Base-by-base conservation (phyloP, 1,284 basidiomycete species). In the Fomitopsis schrenkii region DNA sequence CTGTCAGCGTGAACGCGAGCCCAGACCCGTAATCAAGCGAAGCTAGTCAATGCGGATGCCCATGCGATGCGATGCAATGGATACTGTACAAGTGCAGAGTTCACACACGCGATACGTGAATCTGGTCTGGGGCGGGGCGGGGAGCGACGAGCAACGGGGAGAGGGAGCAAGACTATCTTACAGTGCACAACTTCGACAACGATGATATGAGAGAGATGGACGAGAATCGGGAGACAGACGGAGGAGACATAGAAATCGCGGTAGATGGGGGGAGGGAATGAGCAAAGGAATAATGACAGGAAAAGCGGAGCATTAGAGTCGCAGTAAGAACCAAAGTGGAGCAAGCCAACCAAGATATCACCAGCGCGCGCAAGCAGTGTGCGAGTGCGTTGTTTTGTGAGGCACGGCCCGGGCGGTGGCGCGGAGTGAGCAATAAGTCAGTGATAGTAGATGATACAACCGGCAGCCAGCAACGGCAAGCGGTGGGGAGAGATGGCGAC, bases 51-150 rank as follows among this genome's bases (percentile, higher is more conserved):
- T 26, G 33, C 22, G 30, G 9, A 26, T 19, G 36, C 9, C 14
- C 3, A 38, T 38, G 48, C 19, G 12, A 48, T 48, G 46, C 46
- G 15, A 50, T 50, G 48, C 28, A 28, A 50, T 50, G 48, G 45
- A 48, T 53, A 54, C 35, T 54, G 52, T 54, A 54, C 52, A 54
- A 36, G 33, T 54, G 52, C 52, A 54, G 52, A 54, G 52, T 54
- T 38, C 35, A 22, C 52, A 50, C 52, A 54, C 52, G n/a, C 52
- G 22, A 50, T 50, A 50, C 28, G 48, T 33, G 48, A 50, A 8
- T 50, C 48, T 48, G 48, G 22, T 22, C 28, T 22, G 48, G 5
- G 17, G 22, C 26, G 44, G 9, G 44, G 44, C 26, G 44, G 9
- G 44, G 44, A 26, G 8, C 44, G 41, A 48, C 46, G 46, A 33